Base-by-base conservation (phyloP, 768 basidiomycete genomes). In the Sporobolomyces roseus region DNA sequence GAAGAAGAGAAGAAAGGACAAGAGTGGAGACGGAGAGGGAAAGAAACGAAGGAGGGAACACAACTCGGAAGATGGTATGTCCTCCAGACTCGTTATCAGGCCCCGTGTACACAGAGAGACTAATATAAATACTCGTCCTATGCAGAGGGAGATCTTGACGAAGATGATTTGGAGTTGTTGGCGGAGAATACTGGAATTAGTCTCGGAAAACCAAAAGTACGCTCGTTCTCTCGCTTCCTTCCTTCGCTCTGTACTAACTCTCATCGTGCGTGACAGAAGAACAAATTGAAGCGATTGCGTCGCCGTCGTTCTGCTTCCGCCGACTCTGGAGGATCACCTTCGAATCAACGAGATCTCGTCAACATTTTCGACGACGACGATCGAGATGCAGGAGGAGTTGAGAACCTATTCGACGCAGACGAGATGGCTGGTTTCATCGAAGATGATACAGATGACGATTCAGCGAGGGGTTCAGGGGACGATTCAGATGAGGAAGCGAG, bases 301-400 rank as follows among this genome's bases (percentile, higher is more conserved):
- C 86, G 90, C 66, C 63, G 41, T 1, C 85, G 86, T 68, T 85
- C 74, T 33, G 72, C 85, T 72, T 87, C 88, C 6, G 85, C 84
- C 58, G 75, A 72, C 23, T 49, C 81, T 5, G 62, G 21, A 27
- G 45, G 81, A 85, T 23, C 85, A 85, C 9, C 84, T 85, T 12
- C 86, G 85, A 14, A 85, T 83, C 73, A 53, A 13, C 84, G 82
- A 29, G 64, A 66, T 52, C 67, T 75, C 46, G 60, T 84, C 52
- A 82, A 85, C 74, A 89, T 93, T 68, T 96, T 93, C 88, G 90
- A 93, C 74, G 92, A 93, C 66, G 89, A 90, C 77, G 83, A 83
- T 32, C 79, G 81, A 46, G 77, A 48, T 8, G 79, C 55, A 14
- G 84, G 81, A 19, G 63, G 63, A 7, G 23, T 74, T 46, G 73